phyloP scores from a whole-genome alignment of 192 early-diverging fungal species.

The Rhizophagus sp. region DNA sequence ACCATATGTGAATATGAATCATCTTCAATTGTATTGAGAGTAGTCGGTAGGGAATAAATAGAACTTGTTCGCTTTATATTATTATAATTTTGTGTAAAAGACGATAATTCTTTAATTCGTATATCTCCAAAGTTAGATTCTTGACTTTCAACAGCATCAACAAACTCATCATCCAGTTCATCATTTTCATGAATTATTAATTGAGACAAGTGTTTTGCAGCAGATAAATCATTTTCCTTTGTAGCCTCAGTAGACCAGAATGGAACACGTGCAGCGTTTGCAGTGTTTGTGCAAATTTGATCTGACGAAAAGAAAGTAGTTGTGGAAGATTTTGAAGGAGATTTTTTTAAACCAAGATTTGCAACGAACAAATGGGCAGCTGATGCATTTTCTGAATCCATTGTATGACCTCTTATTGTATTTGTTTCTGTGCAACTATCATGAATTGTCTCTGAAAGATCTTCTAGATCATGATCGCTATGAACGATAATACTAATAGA shows the following conservation, averaged over 20 bases:
- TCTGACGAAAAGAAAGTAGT: conserved; percentile 21
- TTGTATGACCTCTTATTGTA: conserved; percentile 1
- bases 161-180: conserved; percentile 23
- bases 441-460: conserved; percentile 2
- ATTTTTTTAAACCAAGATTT: conserved; percentile 14
- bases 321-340: conserved; percentile 11
- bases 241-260: background rate
- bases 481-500: background rate
- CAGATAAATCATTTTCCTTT: background rate
- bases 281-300: background rate
- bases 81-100: background rate
- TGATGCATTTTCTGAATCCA: conserved; percentile 7
- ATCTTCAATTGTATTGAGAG: conserved; percentile 9
- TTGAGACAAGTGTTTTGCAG: background rate
- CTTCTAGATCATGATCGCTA: too few species aligned
- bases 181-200: conserved; percentile 26
- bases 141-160: conserved; percentile 29
- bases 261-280: background rate
- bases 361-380: conserved; percentile 22
- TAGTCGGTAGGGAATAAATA: background rate
- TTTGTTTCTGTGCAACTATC: background rate
- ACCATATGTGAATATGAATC: background rate
- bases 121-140: background rate
- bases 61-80: background rate
- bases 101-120: background rate